Evolutionary conservation across 2,329 filamentous ascomycete genomes (phyloP), one percentile per base, ranked within the genome.

Genomic region (Microcyclospora tardicrescens): DNA sequence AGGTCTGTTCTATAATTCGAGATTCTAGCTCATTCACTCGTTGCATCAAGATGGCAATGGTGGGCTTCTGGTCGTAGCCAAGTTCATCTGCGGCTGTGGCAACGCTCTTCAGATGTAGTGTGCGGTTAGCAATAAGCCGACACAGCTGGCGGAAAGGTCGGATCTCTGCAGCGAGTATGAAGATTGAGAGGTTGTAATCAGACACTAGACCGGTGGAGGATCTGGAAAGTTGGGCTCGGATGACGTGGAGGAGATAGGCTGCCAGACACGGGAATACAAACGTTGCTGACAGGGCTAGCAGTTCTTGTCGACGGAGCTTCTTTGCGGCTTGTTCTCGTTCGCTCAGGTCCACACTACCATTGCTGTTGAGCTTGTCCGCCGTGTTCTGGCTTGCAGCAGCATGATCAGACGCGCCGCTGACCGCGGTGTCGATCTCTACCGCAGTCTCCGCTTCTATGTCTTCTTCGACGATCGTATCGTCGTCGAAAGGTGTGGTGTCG

Each of bases 181-280:
- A 96, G 37, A 96, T 84, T 10, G 81, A 86, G 39, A 96, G 69
- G 59, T 95, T 95, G 63, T 89, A 93, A 59, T 94, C 84, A 4
- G 85, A 93, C 6, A 96, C 80, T 10, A 96, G 67, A 1, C 84
- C 84, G 57, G 93, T 86, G 0, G 85, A 86, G 0, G 83, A 84
- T 2, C 83, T 72, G 16, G 82, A 87, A 13, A 96, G 73, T 51
- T 89, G 84, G 8, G 72, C 73, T 36, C 89, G 77, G 42, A 95
- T 82, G 14, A 75, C 67, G 56, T 95, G 87, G 10, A 96, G 68
- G 30, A 95, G 66, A 61, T 81, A 91, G 19, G 87, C 83, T n/a
- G 84, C 83, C 3, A 85, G 56, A 0, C 84, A 54, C 0, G 89
- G 89, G 24, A 83, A 79, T 19, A 81, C 43, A 52, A 95, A 93